Evolutionary conservation across 164 flowering plant species (phyloP).

Genomic region (Magnolia changhungtana): DNA sequence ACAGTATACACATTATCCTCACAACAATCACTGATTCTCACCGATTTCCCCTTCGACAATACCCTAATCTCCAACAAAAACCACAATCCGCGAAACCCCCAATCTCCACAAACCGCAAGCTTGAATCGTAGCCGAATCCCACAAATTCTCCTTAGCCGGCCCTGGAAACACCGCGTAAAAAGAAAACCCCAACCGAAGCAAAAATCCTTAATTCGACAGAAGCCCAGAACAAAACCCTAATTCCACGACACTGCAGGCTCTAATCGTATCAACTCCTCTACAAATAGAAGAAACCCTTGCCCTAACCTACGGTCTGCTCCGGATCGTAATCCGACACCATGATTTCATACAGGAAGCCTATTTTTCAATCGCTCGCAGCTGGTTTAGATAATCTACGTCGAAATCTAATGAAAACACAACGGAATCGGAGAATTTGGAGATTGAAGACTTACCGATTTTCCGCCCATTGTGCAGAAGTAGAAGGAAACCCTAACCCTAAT

Average conservation of each 20-base stretch:
- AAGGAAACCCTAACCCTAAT: too few species aligned
- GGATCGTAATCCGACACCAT: conserved; percentile 11
- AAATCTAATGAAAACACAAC: background rate
- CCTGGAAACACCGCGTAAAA: background rate
- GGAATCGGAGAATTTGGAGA: conserved; percentile 22
- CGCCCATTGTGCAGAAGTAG: conserved; percentile 7
- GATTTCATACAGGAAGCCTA: too few species aligned
- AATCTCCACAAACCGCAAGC: background rate
- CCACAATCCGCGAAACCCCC: background rate
- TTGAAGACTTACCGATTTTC: conserved; percentile 27
- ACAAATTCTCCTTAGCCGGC: background rate
- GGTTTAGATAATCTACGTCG: background rate
- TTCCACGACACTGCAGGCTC: background rate
- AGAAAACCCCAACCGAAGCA: background rate
- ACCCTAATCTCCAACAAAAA: conserved; percentile 6
- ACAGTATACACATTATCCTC: conserved; percentile 96
- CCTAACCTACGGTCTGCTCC: conserved; percentile 19
- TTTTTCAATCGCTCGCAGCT: too few species aligned
- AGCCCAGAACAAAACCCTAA: background rate
- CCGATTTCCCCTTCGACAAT: background rate
- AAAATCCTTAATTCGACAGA: background rate
- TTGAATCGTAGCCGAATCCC: background rate
- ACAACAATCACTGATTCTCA: conserved; percentile 4
- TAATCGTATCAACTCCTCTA: background rate
- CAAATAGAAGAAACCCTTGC: background rate